These are phyloP conservation scores for Lizanozyma gosingica DNA, from an alignment of 1,139 yeast genomes.

Conservation along the genomic window DNA sequence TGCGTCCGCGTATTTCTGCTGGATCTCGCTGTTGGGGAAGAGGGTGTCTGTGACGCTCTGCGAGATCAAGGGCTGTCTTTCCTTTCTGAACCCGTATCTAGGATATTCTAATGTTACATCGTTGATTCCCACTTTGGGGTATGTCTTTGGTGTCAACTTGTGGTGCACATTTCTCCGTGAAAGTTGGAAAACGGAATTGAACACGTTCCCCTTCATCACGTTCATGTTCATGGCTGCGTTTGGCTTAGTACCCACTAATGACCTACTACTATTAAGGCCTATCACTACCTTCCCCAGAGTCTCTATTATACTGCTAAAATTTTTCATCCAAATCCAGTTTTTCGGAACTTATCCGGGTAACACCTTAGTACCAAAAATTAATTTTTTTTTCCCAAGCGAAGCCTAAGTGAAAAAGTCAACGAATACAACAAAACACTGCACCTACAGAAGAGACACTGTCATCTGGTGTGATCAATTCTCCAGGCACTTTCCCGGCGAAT, in stretches of 20 bases:
- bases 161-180: conserved; percentile 22
- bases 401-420: background rate
- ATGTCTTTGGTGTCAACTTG: conserved; percentile 21
- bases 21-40: conserved; percentile 33
- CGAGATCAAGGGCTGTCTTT: conserved; percentile 32
- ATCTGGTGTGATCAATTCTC: too few relatives aligned
- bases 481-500: too few relatives aligned
- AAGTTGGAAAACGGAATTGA: background rate
- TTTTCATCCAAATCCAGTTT: background rate
- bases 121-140: conserved; percentile 32
- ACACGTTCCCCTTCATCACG: background rate
- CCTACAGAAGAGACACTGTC: too few relatives aligned
- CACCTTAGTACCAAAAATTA: background rate
- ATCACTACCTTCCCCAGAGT: too few relatives aligned
- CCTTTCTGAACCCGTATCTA: conserved; percentile 30
- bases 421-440: too few relatives aligned
- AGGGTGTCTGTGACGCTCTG: conserved; percentile 32
- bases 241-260: too few relatives aligned
- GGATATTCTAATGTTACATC: conserved; percentile 34
- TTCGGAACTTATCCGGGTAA: background rate
- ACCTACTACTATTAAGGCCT: too few relatives aligned
- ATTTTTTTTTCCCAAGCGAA: too few relatives aligned
- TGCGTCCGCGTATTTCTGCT: conserved; percentile 23
- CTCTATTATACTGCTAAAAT: background rate
- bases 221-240: too few relatives aligned